Evolutionary conservation across 352 stramenopile genomes (phyloP).

Genomic region (Globisporangium camurandrum): DNA sequence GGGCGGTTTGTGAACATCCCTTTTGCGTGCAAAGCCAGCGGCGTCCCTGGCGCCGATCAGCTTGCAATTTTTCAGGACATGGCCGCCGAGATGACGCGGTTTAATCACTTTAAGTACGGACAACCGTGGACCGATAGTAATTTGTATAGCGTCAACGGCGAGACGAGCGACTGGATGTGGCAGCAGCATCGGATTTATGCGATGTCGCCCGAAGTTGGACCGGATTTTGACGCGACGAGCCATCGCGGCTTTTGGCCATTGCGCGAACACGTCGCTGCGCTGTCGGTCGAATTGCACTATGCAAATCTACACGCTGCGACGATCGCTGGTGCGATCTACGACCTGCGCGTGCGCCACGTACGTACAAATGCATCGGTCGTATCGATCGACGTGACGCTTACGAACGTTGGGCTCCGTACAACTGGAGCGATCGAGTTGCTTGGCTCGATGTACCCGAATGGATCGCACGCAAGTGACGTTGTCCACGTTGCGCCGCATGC

Average conservation of each 20-base stretch:
- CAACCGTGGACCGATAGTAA: conserved; percentile 81
- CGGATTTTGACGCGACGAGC: conserved; percentile 31
- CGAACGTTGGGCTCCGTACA: conserved; percentile 31
- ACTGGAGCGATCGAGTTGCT: conserved; percentile 22
- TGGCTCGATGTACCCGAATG: conserved; percentile 25
- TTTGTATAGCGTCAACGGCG: conserved; percentile 81
- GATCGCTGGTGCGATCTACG: conserved; percentile 48
- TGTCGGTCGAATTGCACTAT: conserved; percentile 67
- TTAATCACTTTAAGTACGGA: conserved; percentile 68
- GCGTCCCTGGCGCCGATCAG: conserved; percentile 23
- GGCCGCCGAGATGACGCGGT: conserved; percentile 62
- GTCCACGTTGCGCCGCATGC: conserved; percentile 14
- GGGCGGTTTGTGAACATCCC: conserved; percentile 78
- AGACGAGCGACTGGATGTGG: conserved; percentile 88
- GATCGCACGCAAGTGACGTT: conserved; percentile 21
- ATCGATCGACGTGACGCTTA: conserved; percentile 22
- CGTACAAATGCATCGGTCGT: conserved; percentile 11
- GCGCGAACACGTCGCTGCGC: conserved; percentile 33
- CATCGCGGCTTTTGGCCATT: conserved; percentile 63
- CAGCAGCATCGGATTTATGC: conserved; percentile 67
- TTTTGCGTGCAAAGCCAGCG: conserved; percentile 69
- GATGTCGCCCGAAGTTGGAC: conserved; percentile 81
- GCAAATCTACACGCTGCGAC: conserved; percentile 54
- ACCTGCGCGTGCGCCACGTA: conserved; percentile 26
- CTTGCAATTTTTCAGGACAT: conserved; percentile 38